Conservation (phyloP, 768 basidiomycete species). For the Cytidiella melzeri region DNA sequence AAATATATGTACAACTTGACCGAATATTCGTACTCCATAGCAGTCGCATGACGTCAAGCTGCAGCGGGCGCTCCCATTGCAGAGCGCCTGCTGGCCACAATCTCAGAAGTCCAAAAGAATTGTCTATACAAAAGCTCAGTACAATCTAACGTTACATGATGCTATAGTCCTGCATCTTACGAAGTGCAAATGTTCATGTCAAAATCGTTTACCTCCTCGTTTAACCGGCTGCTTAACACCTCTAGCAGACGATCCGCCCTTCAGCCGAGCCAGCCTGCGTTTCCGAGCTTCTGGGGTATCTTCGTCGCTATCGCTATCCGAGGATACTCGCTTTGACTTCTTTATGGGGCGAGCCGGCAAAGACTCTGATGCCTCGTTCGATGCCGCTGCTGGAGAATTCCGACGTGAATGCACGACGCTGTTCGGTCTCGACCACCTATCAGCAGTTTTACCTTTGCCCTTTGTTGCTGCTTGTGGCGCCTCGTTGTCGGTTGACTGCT, state of each 20-base stretch:
- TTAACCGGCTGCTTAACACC: conserved; percentile 70
- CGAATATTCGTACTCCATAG: too few relatives aligned
- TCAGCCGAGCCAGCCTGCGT: conserved; percentile 35
- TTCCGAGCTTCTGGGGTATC: conserved; percentile 55
- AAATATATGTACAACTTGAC: too few relatives aligned
- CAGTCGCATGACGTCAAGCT: too few relatives aligned
- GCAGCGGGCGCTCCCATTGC: too few relatives aligned
- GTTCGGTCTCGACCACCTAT: conserved; percentile 1
- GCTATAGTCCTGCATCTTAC: too few relatives aligned
- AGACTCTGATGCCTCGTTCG: conserved; percentile 21
- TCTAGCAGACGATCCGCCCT: conserved; percentile 33
- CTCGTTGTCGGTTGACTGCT: conserved; percentile 19
- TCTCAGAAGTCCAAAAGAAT: too few relatives aligned
- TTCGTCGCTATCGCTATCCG: conserved; percentile 43
- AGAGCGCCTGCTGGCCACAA: too few relatives aligned
- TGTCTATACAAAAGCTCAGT: too few relatives aligned
- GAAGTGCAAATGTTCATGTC: too few relatives aligned
- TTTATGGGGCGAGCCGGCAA: conserved; percentile 33
- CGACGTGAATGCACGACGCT: not conserved
- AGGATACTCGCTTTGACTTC: conserved; percentile 29
- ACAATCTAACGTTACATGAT: too few relatives aligned
- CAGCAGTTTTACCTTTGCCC: conserved; percentile 7
- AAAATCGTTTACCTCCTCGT: conserved; percentile 72
- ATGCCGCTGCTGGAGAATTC: not conserved
- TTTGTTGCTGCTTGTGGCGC: not conserved